A percentile compares a stretch with the other conserved stretches of the same genome.
phyloP scores from a whole-genome alignment of 352 stramenopile genomes.

The Globisporangium canariense region DNA sequence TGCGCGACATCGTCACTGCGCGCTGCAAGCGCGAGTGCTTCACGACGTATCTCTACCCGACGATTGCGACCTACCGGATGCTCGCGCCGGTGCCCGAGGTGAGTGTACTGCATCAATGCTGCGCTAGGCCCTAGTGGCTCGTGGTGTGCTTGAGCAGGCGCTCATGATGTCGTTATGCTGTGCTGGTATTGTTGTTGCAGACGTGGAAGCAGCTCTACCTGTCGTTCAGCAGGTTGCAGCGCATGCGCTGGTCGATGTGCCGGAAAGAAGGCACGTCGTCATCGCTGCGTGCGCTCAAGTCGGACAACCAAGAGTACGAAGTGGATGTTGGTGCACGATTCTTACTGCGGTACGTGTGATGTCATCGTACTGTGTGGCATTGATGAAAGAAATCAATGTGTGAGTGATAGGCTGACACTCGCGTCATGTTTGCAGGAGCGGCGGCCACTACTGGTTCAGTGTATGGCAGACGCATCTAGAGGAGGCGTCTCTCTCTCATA shows the following conservation, averaged over 20 bases:
- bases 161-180: neutral
- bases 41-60: slow-evolving; percentile 48
- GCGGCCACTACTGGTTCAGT: slow-evolving; percentile 77
- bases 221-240: slow-evolving; percentile 34
- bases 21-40: slow-evolving; percentile 73
- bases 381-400: neutral
- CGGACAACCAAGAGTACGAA: slow-evolving; percentile 70
- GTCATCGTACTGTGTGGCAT: neutral
- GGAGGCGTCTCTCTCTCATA: slow-evolving; percentile 17
- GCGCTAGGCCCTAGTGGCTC: neutral
- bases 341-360: slow-evolving; percentile 34
- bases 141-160: neutral
- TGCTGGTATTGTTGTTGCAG: slow-evolving; percentile 13
- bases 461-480: slow-evolving; percentile 40
- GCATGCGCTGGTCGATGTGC: slow-evolving; percentile 43
- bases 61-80: slow-evolving; percentile 64
- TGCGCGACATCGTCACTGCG: slow-evolving; percentile 20
- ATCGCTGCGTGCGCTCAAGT: slow-evolving; percentile 53
- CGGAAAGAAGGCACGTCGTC: slow-evolving; percentile 42
- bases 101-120: no score
- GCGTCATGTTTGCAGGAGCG: slow-evolving; percentile 31
- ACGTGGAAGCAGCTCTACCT: slow-evolving; percentile 61
- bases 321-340: slow-evolving; percentile 33
- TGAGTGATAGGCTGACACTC: neutral
- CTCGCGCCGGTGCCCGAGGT: slow-evolving; percentile 46